Base-by-base conservation (phyloP, 2,329 filamentous ascomycete genomes). In the Pochonia chlamydosporia region DNA sequence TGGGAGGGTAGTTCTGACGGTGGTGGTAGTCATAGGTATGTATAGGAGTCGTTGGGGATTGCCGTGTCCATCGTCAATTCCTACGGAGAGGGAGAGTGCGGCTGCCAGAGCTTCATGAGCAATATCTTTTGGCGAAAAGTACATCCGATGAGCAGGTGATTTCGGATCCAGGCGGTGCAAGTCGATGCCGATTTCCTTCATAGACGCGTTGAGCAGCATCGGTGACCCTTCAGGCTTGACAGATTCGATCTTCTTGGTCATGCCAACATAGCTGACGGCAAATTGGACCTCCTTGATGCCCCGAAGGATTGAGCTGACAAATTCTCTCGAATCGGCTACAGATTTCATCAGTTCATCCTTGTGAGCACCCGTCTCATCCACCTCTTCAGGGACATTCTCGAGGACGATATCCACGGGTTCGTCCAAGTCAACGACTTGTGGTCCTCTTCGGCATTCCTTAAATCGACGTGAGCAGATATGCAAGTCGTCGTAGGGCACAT, bases 201-300 rank as follows among this genome's bases (percentile, higher is more conserved):
- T 95, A 6, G 92, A 90, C 39, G 91, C 79, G 60, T 92, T 96
- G 51, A 96, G 75, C 50, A 87, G 82, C 7, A 96, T 78, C 3
- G 89, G 84, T n/a, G 78, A 74, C 24, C 84, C 81, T 3, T 76
- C 75, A 3, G 84, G 76, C 52, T 83, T 81, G 49, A 88, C 74
- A 2, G 82, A 76, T 33, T 84, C 76, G 11, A 96, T 77, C 57
- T 83, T 84, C 64, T 90, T 93, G 20, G 89, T 91, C 49, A 99
- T 69, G 16, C 89, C 89, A 55, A 96, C 79, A 64, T 92, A 93
- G 66, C 92, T 92, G 61, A 97, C 81, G 1, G 91, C 92, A 59
- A 99, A 89, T 64, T 99, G 93, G 11, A 99, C 87, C 64, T 99
- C 93, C 63, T 96, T 95, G 54, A 99, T 89, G 44, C 93, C 93